These are phyloP conservation scores for Trypanosomatidae sp. DNA, from an alignment of 208 protist genomes.

Conservation along the genomic window DNA sequence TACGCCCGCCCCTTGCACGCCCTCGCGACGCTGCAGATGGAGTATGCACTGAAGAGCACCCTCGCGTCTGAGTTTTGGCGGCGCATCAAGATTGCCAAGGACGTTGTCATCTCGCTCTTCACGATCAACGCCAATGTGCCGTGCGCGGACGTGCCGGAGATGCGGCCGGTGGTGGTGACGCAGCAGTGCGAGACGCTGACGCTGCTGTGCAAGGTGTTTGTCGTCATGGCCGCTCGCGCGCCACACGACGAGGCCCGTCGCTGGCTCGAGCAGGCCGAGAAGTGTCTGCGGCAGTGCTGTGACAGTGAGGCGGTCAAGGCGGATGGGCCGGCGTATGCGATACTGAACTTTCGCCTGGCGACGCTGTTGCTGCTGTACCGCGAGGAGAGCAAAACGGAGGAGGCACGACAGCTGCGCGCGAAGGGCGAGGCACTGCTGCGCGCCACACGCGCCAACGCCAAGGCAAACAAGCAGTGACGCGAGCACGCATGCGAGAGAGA, in stretches of 20 bases:
- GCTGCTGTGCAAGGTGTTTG: constrained; percentile 57
- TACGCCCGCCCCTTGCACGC: constrained; percentile 66
- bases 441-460: no score
- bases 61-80: constrained; percentile 69
- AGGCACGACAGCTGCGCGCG: constrained; percentile 28
- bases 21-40: constrained; percentile 53
- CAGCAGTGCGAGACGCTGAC: constrained; percentile 71
- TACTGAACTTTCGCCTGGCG: constrained; percentile 56
- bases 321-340: constrained; percentile 25
- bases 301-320: constrained; percentile 16
- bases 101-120: constrained; percentile 54
- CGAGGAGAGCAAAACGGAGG: constrained; percentile 37
- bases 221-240: constrained; percentile 74
- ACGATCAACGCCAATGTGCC: constrained; percentile 49
- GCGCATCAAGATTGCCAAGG: constrained; percentile 62
- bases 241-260: constrained; percentile 41
- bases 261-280: constrained; percentile 69
- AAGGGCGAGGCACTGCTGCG: constrained; percentile 29
- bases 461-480: no score
- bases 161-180: constrained; percentile 40
- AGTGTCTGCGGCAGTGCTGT: constrained; percentile 61
- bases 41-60: constrained; percentile 71
- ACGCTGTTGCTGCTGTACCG: constrained; percentile 54
- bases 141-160: constrained; percentile 34
- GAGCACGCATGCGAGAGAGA: no score